Conservation (phyloP, 345 rosid genomes). For the Camelina hispida region DNA sequence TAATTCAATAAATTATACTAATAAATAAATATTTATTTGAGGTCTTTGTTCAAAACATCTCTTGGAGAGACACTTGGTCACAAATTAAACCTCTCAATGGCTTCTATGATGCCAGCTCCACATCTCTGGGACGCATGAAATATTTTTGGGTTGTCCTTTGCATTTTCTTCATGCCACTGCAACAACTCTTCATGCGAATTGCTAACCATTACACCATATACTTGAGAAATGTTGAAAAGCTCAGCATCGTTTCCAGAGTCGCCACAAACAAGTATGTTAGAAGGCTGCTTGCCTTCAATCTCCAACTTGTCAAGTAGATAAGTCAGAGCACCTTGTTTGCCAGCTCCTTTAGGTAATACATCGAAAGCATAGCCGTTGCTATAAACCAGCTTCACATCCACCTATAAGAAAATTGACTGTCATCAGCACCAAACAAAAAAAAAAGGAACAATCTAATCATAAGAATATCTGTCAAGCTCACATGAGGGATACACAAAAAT, state of each 20-base stretch:
- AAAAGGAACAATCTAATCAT: conserved; percentile 18
- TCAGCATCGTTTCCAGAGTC: conserved; percentile 97
- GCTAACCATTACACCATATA: conserved; percentile 87
- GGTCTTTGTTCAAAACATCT: conserved; percentile 49
- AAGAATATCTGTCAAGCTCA: conserved; percentile 13
- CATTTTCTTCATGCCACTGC: conserved; percentile 75
- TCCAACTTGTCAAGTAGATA: conserved; percentile 69
- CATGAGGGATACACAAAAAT: conserved; percentile 9
- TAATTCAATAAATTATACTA: no score
- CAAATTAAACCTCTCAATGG: conserved; percentile 63
- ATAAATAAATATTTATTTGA: no score
- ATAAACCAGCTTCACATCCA: conserved; percentile 76
- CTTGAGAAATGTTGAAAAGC: conserved; percentile 65
- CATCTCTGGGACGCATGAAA: conserved; percentile 75
- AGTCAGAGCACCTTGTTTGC: conserved; percentile 83
- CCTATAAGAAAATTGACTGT: conserved; percentile 45
- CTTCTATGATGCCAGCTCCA: conserved; percentile 87
- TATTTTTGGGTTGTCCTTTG: conserved; percentile 60
- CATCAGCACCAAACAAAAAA: background rate
- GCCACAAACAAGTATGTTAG: conserved; percentile 82
- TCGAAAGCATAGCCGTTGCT: conserved; percentile 82
- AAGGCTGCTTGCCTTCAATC: conserved; percentile 55
- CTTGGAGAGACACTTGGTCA: conserved; percentile 77
- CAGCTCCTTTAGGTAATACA: conserved; percentile 80
- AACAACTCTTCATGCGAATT: conserved; percentile 84